Evolutionary conservation across 2,329 filamentous ascomycete species (phyloP), one percentile per base, ranked within the genome.

Genomic region (Aspergillus novofumigatus): DNA sequence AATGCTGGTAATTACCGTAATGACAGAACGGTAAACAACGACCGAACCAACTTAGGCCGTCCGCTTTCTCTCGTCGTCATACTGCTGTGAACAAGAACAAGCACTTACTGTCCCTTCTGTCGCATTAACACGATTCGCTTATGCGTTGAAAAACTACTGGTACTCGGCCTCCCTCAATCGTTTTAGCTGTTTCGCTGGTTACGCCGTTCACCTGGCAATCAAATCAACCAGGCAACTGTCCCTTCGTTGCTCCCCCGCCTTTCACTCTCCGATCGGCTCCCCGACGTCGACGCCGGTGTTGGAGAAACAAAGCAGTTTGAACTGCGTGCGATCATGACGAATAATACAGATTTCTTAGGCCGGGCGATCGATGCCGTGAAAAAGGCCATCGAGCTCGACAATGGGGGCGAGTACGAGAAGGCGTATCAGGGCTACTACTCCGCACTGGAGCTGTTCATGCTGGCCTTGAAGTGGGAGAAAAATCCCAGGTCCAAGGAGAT

Each of bases 391-490:
- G 92, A 96, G 74, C 87, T 90, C 68, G 94, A 99, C 80, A 96
- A 93, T 65, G 89, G 90, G 49, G 92, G 91, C 73, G 91, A 97
- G 73, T 99, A 99, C 78, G 92, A 97, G 69, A 93, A 95, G 76
- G 94, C 94, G 56, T 97, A 97, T 75, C 90, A 96, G 72, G 83
- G 89, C 62, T 99, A 99, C 84, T 97, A 96, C 81, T 88, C 91
- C 66, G 88, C 93, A 52, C 89, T 99, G 67, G 93, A 99, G 78
- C 86, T 97, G 57, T 99, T 97, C 82, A 96, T 99, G 90, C 89
- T 97, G 60, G 94, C 94, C 35, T 83, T 99, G 59, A 99, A 99
- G 82, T 99, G 93, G 93, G 94, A 99, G 80, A 99, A 97, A 84
- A 97, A 97, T 79, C 87, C 90, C 62, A 93, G 92, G 68, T 92